Evolutionary conservation across 306 rosid genomes (phyloP).

Genomic region (Prunus mira): DNA sequence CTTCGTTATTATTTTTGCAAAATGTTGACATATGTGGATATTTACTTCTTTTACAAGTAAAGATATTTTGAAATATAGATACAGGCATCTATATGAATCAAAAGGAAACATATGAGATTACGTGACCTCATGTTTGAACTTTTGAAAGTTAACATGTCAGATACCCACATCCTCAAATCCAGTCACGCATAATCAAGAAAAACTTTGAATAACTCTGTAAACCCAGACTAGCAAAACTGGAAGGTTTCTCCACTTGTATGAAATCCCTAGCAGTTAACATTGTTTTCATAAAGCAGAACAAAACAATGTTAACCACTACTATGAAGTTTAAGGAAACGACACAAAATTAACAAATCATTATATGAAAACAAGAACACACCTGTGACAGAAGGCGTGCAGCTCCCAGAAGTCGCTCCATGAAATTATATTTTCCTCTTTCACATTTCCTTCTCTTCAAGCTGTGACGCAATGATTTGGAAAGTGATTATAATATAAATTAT

Average conservation of each 20-base stretch:
- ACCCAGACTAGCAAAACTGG: background rate
- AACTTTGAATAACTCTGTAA: background rate
- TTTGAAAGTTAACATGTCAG: background rate
- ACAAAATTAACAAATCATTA: background rate
- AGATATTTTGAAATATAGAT: background rate
- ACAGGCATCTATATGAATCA: background rate
- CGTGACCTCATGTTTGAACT: background rate
- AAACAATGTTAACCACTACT: background rate
- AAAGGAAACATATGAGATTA: background rate
- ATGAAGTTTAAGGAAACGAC: background rate
- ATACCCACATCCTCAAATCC: background rate
- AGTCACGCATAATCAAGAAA: background rate
- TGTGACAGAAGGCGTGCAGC: conserved; percentile 64
- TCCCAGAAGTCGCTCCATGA: conserved; percentile 81
- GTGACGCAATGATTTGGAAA: conserved; percentile 21
- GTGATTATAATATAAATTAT: conserved; percentile 8
- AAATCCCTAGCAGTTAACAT: background rate
- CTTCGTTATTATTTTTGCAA: background rate
- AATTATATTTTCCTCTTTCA: conserved; percentile 51
- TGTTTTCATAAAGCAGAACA: background rate
- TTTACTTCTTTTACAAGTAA: background rate
- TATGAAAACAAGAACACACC: conserved; percentile 40
- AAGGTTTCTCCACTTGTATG: background rate
- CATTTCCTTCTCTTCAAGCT: conserved; percentile 85
- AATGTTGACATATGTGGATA: background rate